phyloP scores from a whole-genome alignment of 2,329 filamentous ascomycete genomes.

The Neoascochyta sp. region DNA sequence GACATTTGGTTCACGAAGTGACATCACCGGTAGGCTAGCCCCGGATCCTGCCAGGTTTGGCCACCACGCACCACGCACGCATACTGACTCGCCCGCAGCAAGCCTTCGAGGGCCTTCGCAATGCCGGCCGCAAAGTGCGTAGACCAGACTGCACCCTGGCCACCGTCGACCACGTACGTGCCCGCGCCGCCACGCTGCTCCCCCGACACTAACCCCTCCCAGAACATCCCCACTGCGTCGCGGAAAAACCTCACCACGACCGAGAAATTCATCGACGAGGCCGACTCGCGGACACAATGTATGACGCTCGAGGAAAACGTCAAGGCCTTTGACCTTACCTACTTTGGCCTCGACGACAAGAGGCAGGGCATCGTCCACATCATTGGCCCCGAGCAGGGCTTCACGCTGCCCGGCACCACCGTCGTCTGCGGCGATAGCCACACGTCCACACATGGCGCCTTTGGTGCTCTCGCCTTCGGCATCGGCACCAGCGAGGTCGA shows the following conservation, averaged over 20 bases:
- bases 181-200: slow-evolving; percentile 1
- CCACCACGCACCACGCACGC: no score
- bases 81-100: slow-evolving; percentile 53
- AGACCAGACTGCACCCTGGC: slow-evolving; percentile 95
- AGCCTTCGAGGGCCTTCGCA: slow-evolving; percentile 94
- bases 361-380: slow-evolving; percentile 98
- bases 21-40: slow-evolving; percentile 74
- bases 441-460: slow-evolving; percentile 96
- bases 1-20: slow-evolving; percentile 97
- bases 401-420: slow-evolving; percentile 94
- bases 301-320: slow-evolving; percentile 96
- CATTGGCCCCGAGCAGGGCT: slow-evolving; percentile 96
- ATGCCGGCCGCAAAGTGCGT: slow-evolving; percentile 81
- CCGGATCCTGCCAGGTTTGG: no score
- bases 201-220: slow-evolving; percentile 12
- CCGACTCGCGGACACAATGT: slow-evolving; percentile 89
- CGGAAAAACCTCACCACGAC: slow-evolving; percentile 93
- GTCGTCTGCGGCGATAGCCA: slow-evolving; percentile 98
- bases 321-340: slow-evolving; percentile 92
- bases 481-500: slow-evolving; percentile 98
- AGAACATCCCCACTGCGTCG: slow-evolving; percentile 92
- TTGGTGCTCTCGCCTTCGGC: slow-evolving; percentile 89
- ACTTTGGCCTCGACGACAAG: slow-evolving; percentile 94
- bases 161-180: slow-evolving; percentile 88
- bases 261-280: slow-evolving; percentile 88